Percentiles rank a stretch among this genome's conserved stretches.
Evolutionary conservation across 2,329 filamentous ascomycete genomes (phyloP).

Genomic region (Clarireedia paspali): DNA sequence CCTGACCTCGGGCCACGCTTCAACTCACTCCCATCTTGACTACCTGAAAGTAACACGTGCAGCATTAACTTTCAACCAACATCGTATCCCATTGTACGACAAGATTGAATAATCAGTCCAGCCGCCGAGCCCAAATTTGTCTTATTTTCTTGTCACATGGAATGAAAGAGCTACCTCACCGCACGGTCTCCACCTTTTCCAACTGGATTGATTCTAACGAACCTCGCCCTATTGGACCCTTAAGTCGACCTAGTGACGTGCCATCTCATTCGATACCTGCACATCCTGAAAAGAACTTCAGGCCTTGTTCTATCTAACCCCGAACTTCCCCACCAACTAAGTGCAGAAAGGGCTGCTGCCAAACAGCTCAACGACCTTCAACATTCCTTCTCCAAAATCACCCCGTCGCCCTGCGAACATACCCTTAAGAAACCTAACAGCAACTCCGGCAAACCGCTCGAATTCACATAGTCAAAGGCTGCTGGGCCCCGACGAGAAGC

Average conservation of each 20-base stretch:
- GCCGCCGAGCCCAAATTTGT: slow-evolving; percentile 1
- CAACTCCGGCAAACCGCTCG: slow-evolving; percentile 22
- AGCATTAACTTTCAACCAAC: slow-evolving; percentile 2
- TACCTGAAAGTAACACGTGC: no score
- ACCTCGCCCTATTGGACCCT: neutral
- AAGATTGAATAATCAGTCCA: neutral
- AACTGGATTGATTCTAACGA: slow-evolving; percentile 1
- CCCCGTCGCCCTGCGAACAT: slow-evolving; percentile 73
- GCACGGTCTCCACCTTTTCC: slow-evolving; percentile 6
- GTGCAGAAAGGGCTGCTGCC: slow-evolving; percentile 56
- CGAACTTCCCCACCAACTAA: slow-evolving; percentile 10
- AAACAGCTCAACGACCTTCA: slow-evolving; percentile 67
- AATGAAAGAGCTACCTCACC: slow-evolving; percentile 3
- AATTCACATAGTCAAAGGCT: slow-evolving; percentile 38
- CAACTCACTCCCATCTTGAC: neutral
- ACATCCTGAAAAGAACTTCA: neutral
- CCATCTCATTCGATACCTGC: slow-evolving; percentile 7
- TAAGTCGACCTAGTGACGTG: slow-evolving; percentile 8
- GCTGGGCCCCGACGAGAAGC: slow-evolving; percentile 36
- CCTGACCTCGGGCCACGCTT: neutral
- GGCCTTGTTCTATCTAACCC: neutral
- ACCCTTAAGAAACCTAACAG: slow-evolving; percentile 68
- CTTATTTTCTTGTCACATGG: slow-evolving; percentile 9
- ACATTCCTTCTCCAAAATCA: slow-evolving; percentile 70
- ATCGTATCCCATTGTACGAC: slow-evolving; percentile 6